phyloP scores from a whole-genome alignment of 305 asterid genomes.

The Solanum chacoense region DNA sequence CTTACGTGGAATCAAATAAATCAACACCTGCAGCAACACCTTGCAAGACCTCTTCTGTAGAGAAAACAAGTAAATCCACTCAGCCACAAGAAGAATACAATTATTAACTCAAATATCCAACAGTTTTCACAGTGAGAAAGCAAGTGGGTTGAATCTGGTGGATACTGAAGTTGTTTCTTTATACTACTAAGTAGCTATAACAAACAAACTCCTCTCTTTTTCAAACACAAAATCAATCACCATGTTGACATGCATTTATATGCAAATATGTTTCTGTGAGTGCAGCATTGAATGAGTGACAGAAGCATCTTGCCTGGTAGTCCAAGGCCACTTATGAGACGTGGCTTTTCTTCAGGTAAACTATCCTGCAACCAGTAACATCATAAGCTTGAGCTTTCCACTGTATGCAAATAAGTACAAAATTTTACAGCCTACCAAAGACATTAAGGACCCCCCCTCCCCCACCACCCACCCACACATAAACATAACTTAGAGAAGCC shows the following conservation, averaged over 20 bases:
- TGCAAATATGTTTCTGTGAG: background rate
- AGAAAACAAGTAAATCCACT: constrained; percentile 6
- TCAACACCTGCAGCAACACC: constrained; percentile 90
- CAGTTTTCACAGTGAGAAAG: background rate
- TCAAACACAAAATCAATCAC: background rate
- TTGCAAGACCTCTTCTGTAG: constrained; percentile 86
- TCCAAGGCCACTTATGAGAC: constrained; percentile 77
- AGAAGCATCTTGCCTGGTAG: constrained; percentile 56
- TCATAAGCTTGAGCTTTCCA: background rate
- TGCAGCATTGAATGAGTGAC: background rate
- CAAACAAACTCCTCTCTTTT: background rate
- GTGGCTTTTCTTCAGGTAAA: constrained; percentile 74
- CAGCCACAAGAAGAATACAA: background rate
- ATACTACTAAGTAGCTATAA: background rate
- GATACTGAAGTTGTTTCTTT: background rate
- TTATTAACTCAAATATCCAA: background rate
- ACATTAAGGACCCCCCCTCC: background rate
- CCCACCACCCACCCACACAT: background rate
- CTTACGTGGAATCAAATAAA: constrained; percentile 83
- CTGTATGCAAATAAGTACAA: background rate
- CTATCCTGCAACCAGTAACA: constrained; percentile 38
- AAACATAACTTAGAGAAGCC: background rate
- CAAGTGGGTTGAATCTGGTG: background rate
- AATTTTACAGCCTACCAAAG: background rate
- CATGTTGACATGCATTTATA: background rate